These are phyloP conservation scores for Microsporum ferrugineum DNA, from an alignment of 2,329 filamentous ascomycete genomes.

Conservation along the genomic window DNA sequence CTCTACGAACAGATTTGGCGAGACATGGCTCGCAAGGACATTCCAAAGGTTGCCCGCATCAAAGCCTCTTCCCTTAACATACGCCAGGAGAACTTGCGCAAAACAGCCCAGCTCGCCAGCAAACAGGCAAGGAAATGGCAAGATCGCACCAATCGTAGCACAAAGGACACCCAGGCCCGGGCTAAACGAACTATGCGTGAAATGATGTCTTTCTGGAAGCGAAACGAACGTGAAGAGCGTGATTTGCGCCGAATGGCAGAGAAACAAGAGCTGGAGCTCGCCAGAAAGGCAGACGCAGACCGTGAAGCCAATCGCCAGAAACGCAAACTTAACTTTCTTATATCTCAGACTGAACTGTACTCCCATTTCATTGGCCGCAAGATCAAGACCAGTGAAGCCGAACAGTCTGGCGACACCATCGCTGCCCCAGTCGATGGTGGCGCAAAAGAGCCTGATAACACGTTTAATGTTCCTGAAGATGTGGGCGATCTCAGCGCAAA, in stretches of 20 bases:
- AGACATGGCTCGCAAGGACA: conserved; percentile 84
- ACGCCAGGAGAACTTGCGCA: conserved; percentile 90
- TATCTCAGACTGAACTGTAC: conserved; percentile 96
- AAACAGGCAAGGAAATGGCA: conserved; percentile 98
- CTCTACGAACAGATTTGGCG: conserved; percentile 97
- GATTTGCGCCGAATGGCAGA: conserved; percentile 89
- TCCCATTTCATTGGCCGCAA: conserved; percentile 99
- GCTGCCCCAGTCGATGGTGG: conserved; percentile 35
- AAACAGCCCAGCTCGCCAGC: conserved; percentile 90
- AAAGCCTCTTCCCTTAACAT: conserved; percentile 75
- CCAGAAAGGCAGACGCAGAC: conserved; percentile 91
- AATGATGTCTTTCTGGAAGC: conserved; percentile 99
- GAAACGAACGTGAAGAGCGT: conserved; percentile 93
- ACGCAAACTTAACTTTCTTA: conserved; percentile 97
- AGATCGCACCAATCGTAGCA: conserved; percentile 93
- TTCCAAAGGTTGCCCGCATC: conserved; percentile 82
- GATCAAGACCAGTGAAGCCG: conserved; percentile 93
- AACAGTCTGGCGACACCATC: conserved; percentile 63
- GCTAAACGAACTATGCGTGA: conserved; percentile 98
- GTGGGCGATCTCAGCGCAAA: conserved; percentile 48
- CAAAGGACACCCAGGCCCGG: conserved; percentile 90
- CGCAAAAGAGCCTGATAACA: conserved; percentile 12
- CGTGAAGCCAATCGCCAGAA: conserved; percentile 95
- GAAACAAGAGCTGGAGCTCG: conserved; percentile 90
- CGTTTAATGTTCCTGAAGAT: conserved; percentile 34